A percentile compares a stretch with the other conserved stretches of the same genome.
Evolutionary conservation across 2,329 filamentous ascomycete genomes (phyloP).

Genomic region (Fusarium newnesense): DNA sequence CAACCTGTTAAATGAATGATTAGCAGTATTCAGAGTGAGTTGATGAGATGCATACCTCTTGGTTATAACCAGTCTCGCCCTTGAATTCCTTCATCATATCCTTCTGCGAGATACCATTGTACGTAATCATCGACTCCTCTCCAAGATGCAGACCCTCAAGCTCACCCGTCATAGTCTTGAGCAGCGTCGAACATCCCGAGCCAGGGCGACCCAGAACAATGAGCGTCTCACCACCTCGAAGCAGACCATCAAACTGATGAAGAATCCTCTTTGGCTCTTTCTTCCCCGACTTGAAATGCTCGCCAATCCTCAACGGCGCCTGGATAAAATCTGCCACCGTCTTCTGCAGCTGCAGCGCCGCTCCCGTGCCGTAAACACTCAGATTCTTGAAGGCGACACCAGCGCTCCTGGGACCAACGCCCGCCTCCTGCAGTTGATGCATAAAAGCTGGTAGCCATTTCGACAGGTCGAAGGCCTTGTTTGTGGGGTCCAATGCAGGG

Average conservation of each 20-base stretch:
- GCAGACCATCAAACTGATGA: conserved; percentile 16
- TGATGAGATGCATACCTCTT: conserved; percentile 61
- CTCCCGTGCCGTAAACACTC: conserved; percentile 53
- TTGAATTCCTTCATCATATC: conserved; percentile 69
- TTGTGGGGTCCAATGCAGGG: conserved; percentile 2
- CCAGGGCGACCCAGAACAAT: conserved; percentile 48
- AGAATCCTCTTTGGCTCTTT: conserved; percentile 22
- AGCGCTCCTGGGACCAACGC: conserved; percentile 2
- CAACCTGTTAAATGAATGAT: conserved; percentile 54
- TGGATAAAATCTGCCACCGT: conserved; percentile 51
- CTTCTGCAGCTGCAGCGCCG: conserved; percentile 48
- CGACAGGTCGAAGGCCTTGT: conserved; percentile 21
- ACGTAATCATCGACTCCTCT: conserved; percentile 64
- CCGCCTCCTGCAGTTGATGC: conserved; percentile 1
- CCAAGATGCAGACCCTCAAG: conserved; percentile 64
- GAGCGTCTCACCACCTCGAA: conserved; percentile 16
- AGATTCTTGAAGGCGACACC: conserved; percentile 57
- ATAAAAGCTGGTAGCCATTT: conserved; percentile 24
- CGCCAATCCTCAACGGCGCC: neutral
- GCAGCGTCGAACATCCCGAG: conserved; percentile 47
- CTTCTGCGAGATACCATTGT: conserved; percentile 67
- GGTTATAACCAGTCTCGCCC: conserved; percentile 78
- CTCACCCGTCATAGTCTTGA: conserved; percentile 27
- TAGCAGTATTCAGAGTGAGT: rapidly evolving
- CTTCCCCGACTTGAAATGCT: neutral